Evolutionary conservation across 2,329 filamentous ascomycete species (phyloP), one percentile per base, ranked within the genome.

Genomic region (Paecilomyces niveus): DNA sequence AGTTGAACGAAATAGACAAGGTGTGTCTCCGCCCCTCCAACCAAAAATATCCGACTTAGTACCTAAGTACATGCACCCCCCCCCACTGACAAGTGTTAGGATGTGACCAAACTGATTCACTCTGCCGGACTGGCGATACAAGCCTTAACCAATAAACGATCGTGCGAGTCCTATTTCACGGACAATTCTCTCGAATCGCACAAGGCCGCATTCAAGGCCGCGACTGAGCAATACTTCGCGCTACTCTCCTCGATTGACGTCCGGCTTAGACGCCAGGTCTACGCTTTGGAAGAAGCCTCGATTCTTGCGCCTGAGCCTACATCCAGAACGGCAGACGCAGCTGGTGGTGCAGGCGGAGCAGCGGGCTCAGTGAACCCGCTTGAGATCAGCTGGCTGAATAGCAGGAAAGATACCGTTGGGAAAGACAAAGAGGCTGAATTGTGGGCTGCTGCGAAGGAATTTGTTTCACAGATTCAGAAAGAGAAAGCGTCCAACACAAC

Each of bases 331-430:
- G 60, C 67, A 18, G 62, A 66, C 10, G 70, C 62, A 1, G 67
- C 65, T 45, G 61, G 62, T 13, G 65, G 62, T 21, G 59, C 63
- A 39, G 61, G 61, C 21, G 57, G 60, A 53, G 64, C 64, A 5
- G 57, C 64, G n/a, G 65, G 57, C 10, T 71, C 75, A 64, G 84
- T 63, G 76, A 85, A 70, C 80, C 85, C 45, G 77, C 79, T 97
- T 56, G 92, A 97, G 70, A 87, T 95, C 13, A 92, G 92, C 32
- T 93, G 89, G 85, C 75, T 97, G 66, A 97, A 97, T 70, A 92
- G 90, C 67, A 83, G 90, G 58, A 90, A 89, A 61, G 88, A 89
- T 62, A 88, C 88, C 62, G 89, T 95, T 22, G 90, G 90, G 58
- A 84, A 87, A 67, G 88, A 90, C 62, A 94, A 93, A 81, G 91